Base-by-base conservation (phyloP, 1,284 basidiomycete species). In the Malassezia arunalokei region DNA sequence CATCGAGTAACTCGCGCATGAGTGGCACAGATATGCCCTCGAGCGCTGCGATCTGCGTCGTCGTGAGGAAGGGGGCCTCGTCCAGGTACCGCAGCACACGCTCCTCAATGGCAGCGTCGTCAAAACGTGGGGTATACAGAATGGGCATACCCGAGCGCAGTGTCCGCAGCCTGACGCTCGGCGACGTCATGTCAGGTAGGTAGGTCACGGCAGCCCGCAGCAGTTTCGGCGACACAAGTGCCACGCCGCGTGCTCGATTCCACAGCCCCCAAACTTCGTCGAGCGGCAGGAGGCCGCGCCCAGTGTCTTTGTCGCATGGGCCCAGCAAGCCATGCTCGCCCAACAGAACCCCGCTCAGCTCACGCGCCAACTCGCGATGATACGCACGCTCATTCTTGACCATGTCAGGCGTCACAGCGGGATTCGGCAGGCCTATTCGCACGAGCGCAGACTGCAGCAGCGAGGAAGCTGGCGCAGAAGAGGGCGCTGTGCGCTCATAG, bases 261-360 rank as follows among this genome's bases (percentile, higher is more conserved):
- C 92, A 98, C 1, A 86, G 81, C 40, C 89, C 89, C 92, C 92
- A 98, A 0, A 89, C 85, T 73, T 95, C 90, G 72, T 98, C 92
- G 15, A 96, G 76, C 0, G 84, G 86, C 20, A 95, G 79, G 14
- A 96, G 37, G 9, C 64, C 62, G 7, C 32, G 37, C 7, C 38
- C 39, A 12, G 46, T 33, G 11, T 12, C 33, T 12, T 11, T 2
- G 33, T 15, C 33, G 5, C 11, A 35, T 51, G 64, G 51, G 20
- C 60, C 63, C 53, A 67, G 57, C 29, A 69, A 40, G 3, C 63
- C 63, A 5, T 40, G 84, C 35, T 28, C 53, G 8, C 82, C 81
- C 60, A 83, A 79, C 12, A 96, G 77, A 2, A 96, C 77, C 1
- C 79, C 76, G 0, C 82, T 84, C 1, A 98, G 79, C 76, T 98